Percentiles rank a stretch among this genome's conserved stretches.
These are phyloP conservation scores for Alloteropsis semialata DNA, from an alignment of 176 grass and related monocot species.

Conservation along the genomic window DNA sequence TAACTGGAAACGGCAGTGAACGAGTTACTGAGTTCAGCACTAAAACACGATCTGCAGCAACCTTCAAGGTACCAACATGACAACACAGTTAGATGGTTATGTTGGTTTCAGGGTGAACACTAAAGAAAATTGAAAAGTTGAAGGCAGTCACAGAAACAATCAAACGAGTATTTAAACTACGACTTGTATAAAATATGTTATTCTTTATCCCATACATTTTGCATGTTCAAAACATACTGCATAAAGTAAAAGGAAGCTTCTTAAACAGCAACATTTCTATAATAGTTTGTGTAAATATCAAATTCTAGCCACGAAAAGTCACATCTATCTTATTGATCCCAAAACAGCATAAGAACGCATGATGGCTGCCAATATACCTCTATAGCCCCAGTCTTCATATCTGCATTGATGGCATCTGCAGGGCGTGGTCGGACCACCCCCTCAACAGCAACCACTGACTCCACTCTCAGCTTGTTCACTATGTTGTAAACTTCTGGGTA, in stretches of 20 bases:
- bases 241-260: background rate
- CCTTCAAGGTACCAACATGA: constrained; percentile 37
- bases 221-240: background rate
- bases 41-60: constrained; percentile 61
- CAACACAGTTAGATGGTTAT: constrained; percentile 11
- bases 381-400: constrained; percentile 92
- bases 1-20: constrained; percentile 89
- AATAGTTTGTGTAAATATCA: background rate
- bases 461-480: constrained; percentile 81
- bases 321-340: background rate
- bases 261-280: background rate
- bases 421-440: constrained; percentile 63
- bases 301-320: background rate
- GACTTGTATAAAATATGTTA: background rate
- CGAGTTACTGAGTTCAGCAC: constrained; percentile 85
- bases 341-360: background rate
- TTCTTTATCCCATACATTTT: background rate
- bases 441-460: constrained; percentile 85
- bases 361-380: constrained; percentile 42
- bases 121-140: background rate
- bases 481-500: constrained; percentile 63
- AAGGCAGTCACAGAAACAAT: background rate
- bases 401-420: constrained; percentile 64
- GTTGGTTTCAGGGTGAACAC: background rate
- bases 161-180: background rate